A percentile compares a stretch with the other conserved stretches of the same genome.
These are phyloP conservation scores for Bipolaris bicolor DNA, from an alignment of 2,329 filamentous ascomycete species.

Conservation along the genomic window DNA sequence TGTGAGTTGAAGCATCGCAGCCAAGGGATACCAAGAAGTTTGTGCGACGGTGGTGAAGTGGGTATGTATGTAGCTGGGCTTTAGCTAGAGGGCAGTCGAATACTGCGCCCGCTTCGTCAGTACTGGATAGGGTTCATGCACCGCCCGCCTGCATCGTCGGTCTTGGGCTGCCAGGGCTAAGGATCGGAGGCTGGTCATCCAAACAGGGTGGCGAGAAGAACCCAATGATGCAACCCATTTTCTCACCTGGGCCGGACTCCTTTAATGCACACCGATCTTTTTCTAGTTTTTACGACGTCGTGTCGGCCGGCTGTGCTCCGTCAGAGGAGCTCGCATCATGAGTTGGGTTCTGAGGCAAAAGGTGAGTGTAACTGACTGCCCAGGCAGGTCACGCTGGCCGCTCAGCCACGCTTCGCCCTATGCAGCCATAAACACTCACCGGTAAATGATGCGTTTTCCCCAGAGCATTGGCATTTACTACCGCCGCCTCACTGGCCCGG, in stretches of 20 bases:
- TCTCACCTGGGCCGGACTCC: neutral
- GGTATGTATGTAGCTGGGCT: neutral
- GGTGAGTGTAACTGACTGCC: neutral
- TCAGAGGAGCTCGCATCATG: neutral
- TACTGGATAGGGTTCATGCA: neutral
- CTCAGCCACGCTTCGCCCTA: conserved; percentile 7
- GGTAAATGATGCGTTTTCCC: conserved; percentile 16
- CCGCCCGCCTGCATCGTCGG: neutral
- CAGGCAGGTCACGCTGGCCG: conserved; percentile 11
- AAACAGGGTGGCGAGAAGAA: neutral
- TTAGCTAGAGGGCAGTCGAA: neutral
- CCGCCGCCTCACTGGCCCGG: conserved; percentile 21
- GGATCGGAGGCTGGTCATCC: neutral
- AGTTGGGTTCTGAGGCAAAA: neutral
- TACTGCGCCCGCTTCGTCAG: neutral
- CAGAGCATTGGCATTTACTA: conserved; percentile 6
- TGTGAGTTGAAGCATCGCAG: conserved; percentile 16
- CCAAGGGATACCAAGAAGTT: conserved; percentile 5
- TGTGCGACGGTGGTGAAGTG: conserved; percentile 8
- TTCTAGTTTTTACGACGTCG: neutral
- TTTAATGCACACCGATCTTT: neutral
- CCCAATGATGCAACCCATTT: neutral
- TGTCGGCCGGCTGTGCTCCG: neutral
- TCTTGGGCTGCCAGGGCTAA: neutral
- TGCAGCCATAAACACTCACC: conserved; percentile 23